Evolutionary conservation across 805 yeast genomes (phyloP), one percentile per base, ranked within the genome.

Genomic region (Groenewaldozyma tartarivorans): DNA sequence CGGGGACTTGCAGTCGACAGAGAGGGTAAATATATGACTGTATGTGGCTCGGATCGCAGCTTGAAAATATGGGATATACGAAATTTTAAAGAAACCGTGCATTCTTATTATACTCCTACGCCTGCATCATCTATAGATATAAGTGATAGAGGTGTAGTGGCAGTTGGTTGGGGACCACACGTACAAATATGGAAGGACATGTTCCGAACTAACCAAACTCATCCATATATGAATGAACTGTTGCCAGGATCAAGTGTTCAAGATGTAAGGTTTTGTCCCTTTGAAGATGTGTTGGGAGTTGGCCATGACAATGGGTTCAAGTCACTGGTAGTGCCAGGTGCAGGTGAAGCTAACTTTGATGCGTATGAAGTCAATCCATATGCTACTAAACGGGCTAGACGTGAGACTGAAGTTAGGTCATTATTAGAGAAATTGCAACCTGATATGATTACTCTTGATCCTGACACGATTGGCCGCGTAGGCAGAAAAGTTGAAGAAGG

Each of bases 331-430:
- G 72, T 92, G 44, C 98, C 98, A 32, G 98, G 98, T 20, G 69
- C 96, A 33, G 98, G 98, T 68, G 98, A 92, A 66, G 96, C 98
- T 47, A 92, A 92, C 64, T 87, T 75, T 60, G 98, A 92, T 67
- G 87, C 97, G 2, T 62, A 87, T 59, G 98, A 92, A 63, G 63
- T 78, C 54, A 92, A 92, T 61, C 98, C 98, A 48, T 92, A 71
- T 64, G 97, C 94, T 56, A 75, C 95, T 6, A 77, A 83, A 41
- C 81, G 84, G 58, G 96, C 88, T 66, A 80, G 97, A 69, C 95
- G 90, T 62, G 90, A 90, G 64, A 71, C 75, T 35, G 98, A 92
- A 68, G 95, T 92, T 29, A 77, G 90, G 56, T 63, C 81, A 1
- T 70, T 92, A 59, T 64, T 92, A 57, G 84, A 90, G 64, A 92